These are phyloP conservation scores for Chaetomiaceae sp. DNA, from an alignment of 2,329 filamentous ascomycete species.

Conservation along the genomic window DNA sequence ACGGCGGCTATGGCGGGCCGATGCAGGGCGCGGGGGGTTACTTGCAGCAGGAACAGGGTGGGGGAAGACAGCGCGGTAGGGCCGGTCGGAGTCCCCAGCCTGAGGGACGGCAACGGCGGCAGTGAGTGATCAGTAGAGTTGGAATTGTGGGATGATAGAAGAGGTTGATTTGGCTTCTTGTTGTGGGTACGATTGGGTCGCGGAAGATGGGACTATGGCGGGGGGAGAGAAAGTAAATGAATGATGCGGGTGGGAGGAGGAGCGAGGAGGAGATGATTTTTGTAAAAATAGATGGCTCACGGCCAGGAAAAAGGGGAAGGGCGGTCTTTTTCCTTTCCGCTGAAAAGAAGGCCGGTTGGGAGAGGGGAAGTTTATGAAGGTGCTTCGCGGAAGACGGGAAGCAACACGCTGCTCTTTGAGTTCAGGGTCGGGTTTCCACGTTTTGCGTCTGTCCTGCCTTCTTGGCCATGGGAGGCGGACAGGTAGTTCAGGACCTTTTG, in stretches of 20 bases:
- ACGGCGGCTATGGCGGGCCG: constrained; percentile 38
- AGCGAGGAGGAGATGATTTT: background rate
- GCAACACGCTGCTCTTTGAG: too few relatives aligned
- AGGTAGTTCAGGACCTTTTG: too few relatives aligned
- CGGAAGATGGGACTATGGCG: too few relatives aligned
- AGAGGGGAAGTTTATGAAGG: too few relatives aligned
- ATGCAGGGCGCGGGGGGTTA: constrained; percentile 38
- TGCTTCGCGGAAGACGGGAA: too few relatives aligned
- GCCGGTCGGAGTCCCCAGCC: constrained; percentile 43
- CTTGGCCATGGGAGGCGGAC: too few relatives aligned
- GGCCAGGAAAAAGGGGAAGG: background rate
- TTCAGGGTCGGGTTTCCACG: too few relatives aligned
- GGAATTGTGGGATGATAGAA: background rate
- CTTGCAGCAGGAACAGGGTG: constrained; percentile 52
- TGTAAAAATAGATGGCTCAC: constrained; percentile 11
- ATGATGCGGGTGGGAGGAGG: background rate
- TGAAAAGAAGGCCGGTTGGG: too few relatives aligned
- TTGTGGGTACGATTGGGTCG: too few relatives aligned
- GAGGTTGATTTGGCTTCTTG: background rate
- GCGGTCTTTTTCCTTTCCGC: too few relatives aligned
- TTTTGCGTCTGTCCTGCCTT: too few relatives aligned
- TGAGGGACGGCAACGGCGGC: constrained; percentile 28
- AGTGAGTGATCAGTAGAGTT: background rate
- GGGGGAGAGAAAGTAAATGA: too few relatives aligned
- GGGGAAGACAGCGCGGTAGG: constrained; percentile 54